Percentiles rank a stretch among this genome's conserved stretches.
Conservation (phyloP, 176 grass and related monocot genomes). For the Rhipidocladum racemiflorum region DNA sequence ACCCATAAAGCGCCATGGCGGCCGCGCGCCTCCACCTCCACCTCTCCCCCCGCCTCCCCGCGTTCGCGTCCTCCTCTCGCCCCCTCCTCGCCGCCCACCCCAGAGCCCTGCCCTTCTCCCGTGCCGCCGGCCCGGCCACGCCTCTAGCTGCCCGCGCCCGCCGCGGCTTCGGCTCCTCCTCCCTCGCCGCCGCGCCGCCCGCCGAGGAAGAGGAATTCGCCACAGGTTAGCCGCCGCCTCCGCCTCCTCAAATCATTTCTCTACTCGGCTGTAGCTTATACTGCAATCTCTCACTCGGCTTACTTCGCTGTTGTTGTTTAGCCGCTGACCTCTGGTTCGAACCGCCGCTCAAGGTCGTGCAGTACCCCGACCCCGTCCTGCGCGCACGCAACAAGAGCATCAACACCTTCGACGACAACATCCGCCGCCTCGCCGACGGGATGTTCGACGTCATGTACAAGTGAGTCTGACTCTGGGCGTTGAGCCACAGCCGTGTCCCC, state of each 20-base stretch:
- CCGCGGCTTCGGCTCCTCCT: constrained; percentile 38
- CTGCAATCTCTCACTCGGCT: background rate
- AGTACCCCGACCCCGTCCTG: constrained; percentile 79
- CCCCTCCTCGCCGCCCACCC: constrained; percentile 22
- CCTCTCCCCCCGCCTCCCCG: constrained; percentile 20
- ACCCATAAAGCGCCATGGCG: no score
- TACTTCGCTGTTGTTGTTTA: constrained; percentile 20
- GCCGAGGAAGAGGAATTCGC: constrained; percentile 56
- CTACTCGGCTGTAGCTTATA: background rate
- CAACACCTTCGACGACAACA: constrained; percentile 67
- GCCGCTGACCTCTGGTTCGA: constrained; percentile 81
- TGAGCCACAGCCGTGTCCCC: background rate
- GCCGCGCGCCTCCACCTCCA: constrained; percentile 22
- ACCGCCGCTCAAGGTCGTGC: constrained; percentile 67
- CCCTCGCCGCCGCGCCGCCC: constrained; percentile 1
- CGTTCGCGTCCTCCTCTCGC: constrained; percentile 18
- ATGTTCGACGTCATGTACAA: constrained; percentile 99
- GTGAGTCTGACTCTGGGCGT: constrained; percentile 56
- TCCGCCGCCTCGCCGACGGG: constrained; percentile 61
- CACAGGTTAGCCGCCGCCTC: constrained; percentile 38
- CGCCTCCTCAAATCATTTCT: background rate
- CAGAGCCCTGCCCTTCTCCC: background rate
- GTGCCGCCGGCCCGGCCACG: constrained; percentile 25
- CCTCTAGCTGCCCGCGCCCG: constrained; percentile 36
- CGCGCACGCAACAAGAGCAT: constrained; percentile 82